Conservation (phyloP, 2,329 filamentous ascomycete species). For the Acrocalymma vagum region DNA sequence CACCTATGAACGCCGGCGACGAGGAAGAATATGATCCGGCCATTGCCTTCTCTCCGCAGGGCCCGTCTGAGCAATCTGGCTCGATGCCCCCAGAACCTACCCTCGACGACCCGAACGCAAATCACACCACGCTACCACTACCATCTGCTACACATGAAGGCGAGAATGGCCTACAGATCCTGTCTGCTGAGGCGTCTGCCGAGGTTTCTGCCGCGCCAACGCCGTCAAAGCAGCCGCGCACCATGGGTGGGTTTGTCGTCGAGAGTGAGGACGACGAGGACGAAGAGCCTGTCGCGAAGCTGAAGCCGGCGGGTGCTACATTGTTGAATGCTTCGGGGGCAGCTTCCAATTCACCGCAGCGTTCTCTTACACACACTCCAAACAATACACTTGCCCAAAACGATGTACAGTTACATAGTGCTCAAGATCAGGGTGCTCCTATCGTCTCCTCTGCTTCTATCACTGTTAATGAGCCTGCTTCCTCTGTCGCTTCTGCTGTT, state of each 20-base stretch:
- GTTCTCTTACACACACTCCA: constrained; percentile 64
- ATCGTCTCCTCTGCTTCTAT: constrained; percentile 47
- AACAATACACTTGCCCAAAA: constrained; percentile 62
- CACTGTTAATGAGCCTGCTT: constrained; percentile 54
- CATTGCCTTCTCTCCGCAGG: constrained; percentile 30
- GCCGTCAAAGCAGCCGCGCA: constrained; percentile 57
- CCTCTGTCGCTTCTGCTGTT: constrained; percentile 60
- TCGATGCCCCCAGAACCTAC: constrained; percentile 38
- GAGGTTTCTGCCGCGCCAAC: constrained; percentile 38
- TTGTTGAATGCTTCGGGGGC: constrained; percentile 58
- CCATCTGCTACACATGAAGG: constrained; percentile 22
- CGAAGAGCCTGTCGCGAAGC: constrained; percentile 57
- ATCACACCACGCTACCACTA: constrained; percentile 37
- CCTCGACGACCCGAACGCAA: too few species aligned
- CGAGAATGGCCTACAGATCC: constrained; percentile 33
- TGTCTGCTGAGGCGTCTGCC: constrained; percentile 23
- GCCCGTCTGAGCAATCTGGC: constrained; percentile 31
- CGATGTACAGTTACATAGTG: constrained; percentile 69
- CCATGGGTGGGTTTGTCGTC: constrained; percentile 69
- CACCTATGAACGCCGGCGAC: constrained; percentile 48
- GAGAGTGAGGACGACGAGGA: constrained; percentile 69
- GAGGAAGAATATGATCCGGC: constrained; percentile 53
- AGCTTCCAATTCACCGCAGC: constrained; percentile 61
- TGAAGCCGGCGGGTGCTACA: constrained; percentile 56
- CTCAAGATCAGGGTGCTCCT: constrained; percentile 60